Evolutionary conservation across 768 basidiomycete species (phyloP).

Genomic region (Hericium erinaceus): DNA sequence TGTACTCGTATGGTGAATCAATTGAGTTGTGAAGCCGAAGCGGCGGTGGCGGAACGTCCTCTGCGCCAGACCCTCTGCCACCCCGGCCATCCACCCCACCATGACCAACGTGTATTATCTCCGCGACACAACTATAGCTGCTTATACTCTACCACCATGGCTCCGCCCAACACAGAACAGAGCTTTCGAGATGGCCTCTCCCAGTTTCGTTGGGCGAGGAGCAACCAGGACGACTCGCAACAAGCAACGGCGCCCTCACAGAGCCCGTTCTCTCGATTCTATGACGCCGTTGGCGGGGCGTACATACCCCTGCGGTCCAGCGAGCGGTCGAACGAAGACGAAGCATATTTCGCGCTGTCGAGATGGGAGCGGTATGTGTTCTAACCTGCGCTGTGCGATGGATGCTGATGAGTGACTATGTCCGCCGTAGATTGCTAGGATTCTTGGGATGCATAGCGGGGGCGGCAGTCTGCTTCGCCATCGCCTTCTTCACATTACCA

Average conservation of each 20-base stretch:
- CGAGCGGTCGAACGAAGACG: conserved; percentile 87
- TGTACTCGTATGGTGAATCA: no score
- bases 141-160: conserved; percentile 2
- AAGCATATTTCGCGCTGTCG: conserved; percentile 87
- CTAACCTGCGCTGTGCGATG: not conserved
- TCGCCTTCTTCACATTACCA: conserved; percentile 80
- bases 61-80: no score
- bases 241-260: conserved; percentile 24
- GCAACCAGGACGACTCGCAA: conserved; percentile 62
- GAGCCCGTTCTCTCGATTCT: conserved; percentile 78
- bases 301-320: conserved; percentile 82
- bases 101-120: no score
- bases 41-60: no score
- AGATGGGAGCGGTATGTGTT: conserved; percentile 80
- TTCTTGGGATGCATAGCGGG: conserved; percentile 87
- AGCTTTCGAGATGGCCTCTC: conserved; percentile 66
- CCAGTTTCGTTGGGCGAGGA: conserved; percentile 81
- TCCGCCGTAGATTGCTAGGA: conserved; percentile 58
- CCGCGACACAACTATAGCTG: no score
- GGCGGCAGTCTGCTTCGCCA: conserved; percentile 87
- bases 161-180: conserved; percentile 35
- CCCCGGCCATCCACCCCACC: no score
- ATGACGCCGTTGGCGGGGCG: conserved; percentile 73
- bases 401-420: not conserved
- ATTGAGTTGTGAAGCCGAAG: no score